Evolutionary conservation across 805 yeast species (phyloP).

Genomic region (Saccharomycopsis javanensis): DNA sequence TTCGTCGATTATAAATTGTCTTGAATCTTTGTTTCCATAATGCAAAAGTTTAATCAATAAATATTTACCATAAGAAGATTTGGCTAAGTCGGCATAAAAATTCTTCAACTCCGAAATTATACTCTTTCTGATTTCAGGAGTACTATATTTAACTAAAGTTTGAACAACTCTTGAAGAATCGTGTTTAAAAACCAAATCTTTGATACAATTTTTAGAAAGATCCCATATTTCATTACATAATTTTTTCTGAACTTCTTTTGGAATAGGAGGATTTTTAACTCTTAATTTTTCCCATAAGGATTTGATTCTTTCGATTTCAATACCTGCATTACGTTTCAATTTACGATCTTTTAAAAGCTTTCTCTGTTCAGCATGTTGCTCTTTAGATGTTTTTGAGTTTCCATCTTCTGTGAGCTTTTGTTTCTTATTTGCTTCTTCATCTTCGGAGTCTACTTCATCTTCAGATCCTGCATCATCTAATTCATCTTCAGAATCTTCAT

Average conservation of each 20-base stretch:
- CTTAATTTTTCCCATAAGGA: slow-evolving; percentile 85
- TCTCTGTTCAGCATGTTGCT: slow-evolving; percentile 77
- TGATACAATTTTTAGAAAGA: slow-evolving; percentile 62
- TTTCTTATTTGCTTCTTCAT: slow-evolving; percentile 24
- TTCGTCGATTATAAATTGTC: slow-evolving; percentile 69
- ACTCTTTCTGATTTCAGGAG: slow-evolving; percentile 65
- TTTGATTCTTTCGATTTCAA: slow-evolving; percentile 75
- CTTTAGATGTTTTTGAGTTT: slow-evolving; percentile 40
- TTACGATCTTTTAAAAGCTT: slow-evolving; percentile 73
- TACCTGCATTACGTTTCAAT: slow-evolving; percentile 78
- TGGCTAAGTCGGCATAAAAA: slow-evolving; percentile 65
- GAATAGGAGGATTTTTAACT: slow-evolving; percentile 72
- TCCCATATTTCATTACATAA: slow-evolving; percentile 80
- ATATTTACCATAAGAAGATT: slow-evolving; percentile 90
- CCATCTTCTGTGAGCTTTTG: slow-evolving; percentile 24
- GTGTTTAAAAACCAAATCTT: slow-evolving; percentile 85
- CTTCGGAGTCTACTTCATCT: slow-evolving; percentile 20
- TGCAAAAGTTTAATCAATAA: slow-evolving; percentile 79
- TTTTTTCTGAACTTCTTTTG: slow-evolving; percentile 66
- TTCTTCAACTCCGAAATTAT: slow-evolving; percentile 54
- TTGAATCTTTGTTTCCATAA: slow-evolving; percentile 78
- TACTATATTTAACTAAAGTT: slow-evolving; percentile 78
- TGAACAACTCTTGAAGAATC: slow-evolving; percentile 96
- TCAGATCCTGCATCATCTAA: slow-evolving; percentile 24
- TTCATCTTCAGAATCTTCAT: slow-evolving; percentile 22